Evolutionary conservation across 1,284 basidiomycete species (phyloP), one percentile per base, ranked within the genome.

Genomic region (Chiua sp.): DNA sequence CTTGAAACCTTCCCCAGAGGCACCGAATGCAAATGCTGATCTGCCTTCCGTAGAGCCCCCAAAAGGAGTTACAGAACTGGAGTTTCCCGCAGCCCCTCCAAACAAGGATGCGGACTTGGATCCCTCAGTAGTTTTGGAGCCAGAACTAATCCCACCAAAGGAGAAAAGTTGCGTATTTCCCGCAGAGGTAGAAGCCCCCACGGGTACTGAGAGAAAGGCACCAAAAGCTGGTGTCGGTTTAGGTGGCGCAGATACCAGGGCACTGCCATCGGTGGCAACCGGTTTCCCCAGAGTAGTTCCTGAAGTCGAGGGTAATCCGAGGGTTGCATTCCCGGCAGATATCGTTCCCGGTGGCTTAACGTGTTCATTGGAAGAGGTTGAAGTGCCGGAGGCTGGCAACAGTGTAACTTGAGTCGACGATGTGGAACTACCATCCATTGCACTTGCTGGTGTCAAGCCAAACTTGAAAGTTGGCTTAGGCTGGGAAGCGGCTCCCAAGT

Each of bases 401-500:
- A 67, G 63, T 13, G 64, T 28, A 8, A 59, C 26, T 15, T 56
- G 53, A 48, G 51, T 48, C 32, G 49, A 48, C 7, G 51, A 26
- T 7, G 30, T 44, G 15, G 56, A 50, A 23, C 56, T 26, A 53
- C 55, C 39, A 56, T 65, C 50, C 32, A 58, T 57, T 23, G 62
- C 47, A 52, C 55, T 48, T 52, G 67, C 48, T 3, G 61, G 35
- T 35, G 61, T 46, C 50, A 68, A 60, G 47, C 68, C 63, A 20
- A 76, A 71, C 37, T 63, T 63, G 30, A 66, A 59, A 10, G 66
- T 57, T 10, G 58, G 47, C 37, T 75, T 67, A 18, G 70, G 55
- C 30, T 68, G 66, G 42, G 64, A 49, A 33, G 59, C 46, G 23
- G 58, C 51, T 16, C 61, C 59, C 22, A 61, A 33, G 37, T 54